Percentiles rank a stretch among this genome's conserved stretches.
These are phyloP conservation scores for Fusarium subtropicale DNA, from an alignment of 2,329 filamentous ascomycete genomes.

Conservation along the genomic window DNA sequence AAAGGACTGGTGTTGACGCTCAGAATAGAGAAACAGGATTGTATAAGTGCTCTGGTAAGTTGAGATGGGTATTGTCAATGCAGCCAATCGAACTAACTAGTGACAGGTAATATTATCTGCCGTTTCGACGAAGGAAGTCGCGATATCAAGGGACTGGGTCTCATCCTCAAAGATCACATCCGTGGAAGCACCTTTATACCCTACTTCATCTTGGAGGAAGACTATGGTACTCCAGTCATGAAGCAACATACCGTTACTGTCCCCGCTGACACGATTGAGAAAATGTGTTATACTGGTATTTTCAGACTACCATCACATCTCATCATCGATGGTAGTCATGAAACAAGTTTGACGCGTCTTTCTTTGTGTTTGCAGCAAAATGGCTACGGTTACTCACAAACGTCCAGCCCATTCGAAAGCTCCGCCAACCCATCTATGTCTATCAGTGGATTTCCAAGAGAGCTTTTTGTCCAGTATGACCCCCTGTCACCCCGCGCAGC, in stretches of 20 bases:
- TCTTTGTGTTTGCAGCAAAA: not conserved
- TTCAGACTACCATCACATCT: not conserved
- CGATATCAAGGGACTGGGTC: not conserved
- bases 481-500: not conserved
- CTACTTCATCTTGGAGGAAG: not conserved
- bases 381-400: not conserved
- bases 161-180: not conserved
- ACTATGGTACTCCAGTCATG: not conserved
- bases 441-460: not conserved
- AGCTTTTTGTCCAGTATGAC: not conserved
- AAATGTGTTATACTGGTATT: not conserved
- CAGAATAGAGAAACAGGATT: not conserved
- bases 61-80: accelerated
- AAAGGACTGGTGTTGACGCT: not conserved
- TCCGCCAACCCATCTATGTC: not conserved
- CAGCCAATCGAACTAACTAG: not conserved
- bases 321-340: not conserved
- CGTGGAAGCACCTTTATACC: not conserved
- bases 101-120: not conserved
- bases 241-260: not conserved
- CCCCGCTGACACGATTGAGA: not conserved
- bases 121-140: not conserved
- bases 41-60: not conserved
- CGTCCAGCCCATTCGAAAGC: not conserved
- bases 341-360: not conserved